Evolutionary conservation across 2,329 filamentous ascomycete genomes (phyloP).

Genomic region (Talaromyces funiculosus): DNA sequence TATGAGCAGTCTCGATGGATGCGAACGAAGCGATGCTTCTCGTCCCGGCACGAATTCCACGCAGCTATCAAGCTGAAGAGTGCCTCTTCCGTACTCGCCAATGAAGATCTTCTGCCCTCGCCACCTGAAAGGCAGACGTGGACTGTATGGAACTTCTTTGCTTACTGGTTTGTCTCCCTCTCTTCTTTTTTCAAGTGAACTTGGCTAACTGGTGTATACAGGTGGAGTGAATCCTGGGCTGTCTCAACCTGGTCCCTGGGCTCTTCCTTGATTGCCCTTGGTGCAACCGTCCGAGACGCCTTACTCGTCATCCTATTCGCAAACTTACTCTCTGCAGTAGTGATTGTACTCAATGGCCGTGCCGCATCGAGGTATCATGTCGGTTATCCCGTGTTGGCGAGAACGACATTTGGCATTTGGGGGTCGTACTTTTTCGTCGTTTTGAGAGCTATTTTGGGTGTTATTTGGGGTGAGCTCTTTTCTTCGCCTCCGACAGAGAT

Average conservation of each 20-base stretch:
- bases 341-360: conserved; percentile 20
- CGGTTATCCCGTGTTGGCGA: conserved; percentile 18
- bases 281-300: conserved; percentile 19
- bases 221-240: conserved; percentile 23
- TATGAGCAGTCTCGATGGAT: conserved; percentile 10
- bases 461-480: conserved; percentile 17
- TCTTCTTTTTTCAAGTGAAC: too few species aligned
- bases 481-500: background rate
- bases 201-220: background rate
- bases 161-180: conserved; percentile 17
- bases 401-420: conserved; percentile 18
- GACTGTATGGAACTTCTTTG: conserved; percentile 21
- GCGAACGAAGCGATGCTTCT: conserved; percentile 13
- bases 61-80: conserved; percentile 16
- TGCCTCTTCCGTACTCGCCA: conserved; percentile 19
- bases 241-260: conserved; percentile 21
- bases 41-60: conserved; percentile 16
- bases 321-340: conserved; percentile 18
- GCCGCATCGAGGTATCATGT: conserved; percentile 18
- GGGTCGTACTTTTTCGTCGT: conserved; percentile 19
- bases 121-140: conserved; percentile 19
- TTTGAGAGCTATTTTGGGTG: conserved; percentile 16
- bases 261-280: conserved; percentile 19
- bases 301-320: conserved; percentile 20
- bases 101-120: conserved; percentile 21